phyloP scores from a whole-genome alignment of 768 basidiomycete species.

The Rhizopogon sp. region DNA sequence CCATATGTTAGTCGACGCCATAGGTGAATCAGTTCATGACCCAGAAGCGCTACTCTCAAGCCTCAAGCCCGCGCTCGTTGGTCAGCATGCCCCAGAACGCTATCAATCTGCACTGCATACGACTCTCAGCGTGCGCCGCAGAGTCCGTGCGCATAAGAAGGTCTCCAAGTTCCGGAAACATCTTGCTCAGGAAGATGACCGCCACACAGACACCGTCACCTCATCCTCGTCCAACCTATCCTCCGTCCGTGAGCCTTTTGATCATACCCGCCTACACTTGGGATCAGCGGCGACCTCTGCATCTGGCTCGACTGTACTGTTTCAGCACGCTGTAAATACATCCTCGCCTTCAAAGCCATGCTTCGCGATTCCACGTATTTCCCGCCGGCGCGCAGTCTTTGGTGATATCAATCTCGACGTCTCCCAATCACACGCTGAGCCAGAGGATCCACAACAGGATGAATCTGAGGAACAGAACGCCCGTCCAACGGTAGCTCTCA shows the following conservation, averaged over 20 bases:
- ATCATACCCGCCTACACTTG: constrained; percentile 14
- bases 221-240: constrained; percentile 28
- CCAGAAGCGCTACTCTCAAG: constrained; percentile 38
- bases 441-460: constrained; percentile 8
- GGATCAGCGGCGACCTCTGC: constrained; percentile 8
- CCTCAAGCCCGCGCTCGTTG: constrained; percentile 31
- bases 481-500: constrained; percentile 14
- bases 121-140: constrained; percentile 38
- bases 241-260: constrained; percentile 19
- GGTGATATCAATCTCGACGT: constrained; percentile 21
- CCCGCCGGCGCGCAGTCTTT: constrained; percentile 18
- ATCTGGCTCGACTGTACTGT: constrained; percentile 17
- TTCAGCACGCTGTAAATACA: constrained; percentile 8
- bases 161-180: constrained; percentile 43
- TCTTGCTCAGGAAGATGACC: constrained; percentile 29
- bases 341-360: constrained; percentile 11
- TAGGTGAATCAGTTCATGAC: constrained; percentile 36
- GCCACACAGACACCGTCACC: constrained; percentile 16
- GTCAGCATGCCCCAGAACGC: constrained; percentile 34
- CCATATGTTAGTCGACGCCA: constrained; percentile 37
- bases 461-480: neutral
- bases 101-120: constrained; percentile 43
- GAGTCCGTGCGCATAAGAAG: constrained; percentile 40
- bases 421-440: constrained; percentile 11
- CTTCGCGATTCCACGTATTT: constrained; percentile 16